phyloP scores from a whole-genome alignment of 371 early-diverging fungal genomes.

The Rhizomucor pusillus region DNA sequence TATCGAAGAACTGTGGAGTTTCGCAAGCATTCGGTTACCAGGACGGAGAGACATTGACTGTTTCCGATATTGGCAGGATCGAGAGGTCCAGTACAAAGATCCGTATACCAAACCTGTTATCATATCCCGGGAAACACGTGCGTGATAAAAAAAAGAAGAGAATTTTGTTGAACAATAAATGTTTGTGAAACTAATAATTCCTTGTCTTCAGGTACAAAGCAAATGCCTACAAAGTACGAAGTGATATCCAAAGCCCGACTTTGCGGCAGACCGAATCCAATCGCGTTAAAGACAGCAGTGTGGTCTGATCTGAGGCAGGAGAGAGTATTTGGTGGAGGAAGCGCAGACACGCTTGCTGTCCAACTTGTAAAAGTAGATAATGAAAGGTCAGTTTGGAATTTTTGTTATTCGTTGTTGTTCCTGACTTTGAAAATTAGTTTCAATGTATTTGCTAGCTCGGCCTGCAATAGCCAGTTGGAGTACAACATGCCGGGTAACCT shows the following conservation, averaged over 20 bases:
- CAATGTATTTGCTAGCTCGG: constrained; percentile 24
- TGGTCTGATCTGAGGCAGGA: constrained; percentile 23
- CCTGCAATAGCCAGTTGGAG: constrained; percentile 36
- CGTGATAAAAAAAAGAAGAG: background rate
- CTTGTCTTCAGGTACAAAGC: background rate
- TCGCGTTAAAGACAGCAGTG: background rate
- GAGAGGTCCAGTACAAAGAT: background rate
- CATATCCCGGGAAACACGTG: constrained; percentile 16
- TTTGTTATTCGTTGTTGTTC: background rate
- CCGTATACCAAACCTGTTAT: constrained; percentile 15
- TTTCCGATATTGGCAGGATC: background rate
- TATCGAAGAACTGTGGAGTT: background rate
- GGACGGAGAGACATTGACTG: background rate
- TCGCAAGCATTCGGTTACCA: background rate
- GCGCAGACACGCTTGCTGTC: constrained; percentile 37
- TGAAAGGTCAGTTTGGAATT: constrained; percentile 1
- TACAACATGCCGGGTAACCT: constrained; percentile 45
- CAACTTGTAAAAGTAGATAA: constrained; percentile 15
- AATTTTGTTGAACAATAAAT: background rate
- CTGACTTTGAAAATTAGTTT: constrained; percentile 7
- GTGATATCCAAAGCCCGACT: background rate
- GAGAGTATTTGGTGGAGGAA: constrained; percentile 28
- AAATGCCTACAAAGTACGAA: background rate
- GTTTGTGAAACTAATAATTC: background rate
- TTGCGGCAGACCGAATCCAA: background rate